Evolutionary conservation across 2,329 filamentous ascomycete species (phyloP).

Genomic region (Byssothecium circinans): DNA sequence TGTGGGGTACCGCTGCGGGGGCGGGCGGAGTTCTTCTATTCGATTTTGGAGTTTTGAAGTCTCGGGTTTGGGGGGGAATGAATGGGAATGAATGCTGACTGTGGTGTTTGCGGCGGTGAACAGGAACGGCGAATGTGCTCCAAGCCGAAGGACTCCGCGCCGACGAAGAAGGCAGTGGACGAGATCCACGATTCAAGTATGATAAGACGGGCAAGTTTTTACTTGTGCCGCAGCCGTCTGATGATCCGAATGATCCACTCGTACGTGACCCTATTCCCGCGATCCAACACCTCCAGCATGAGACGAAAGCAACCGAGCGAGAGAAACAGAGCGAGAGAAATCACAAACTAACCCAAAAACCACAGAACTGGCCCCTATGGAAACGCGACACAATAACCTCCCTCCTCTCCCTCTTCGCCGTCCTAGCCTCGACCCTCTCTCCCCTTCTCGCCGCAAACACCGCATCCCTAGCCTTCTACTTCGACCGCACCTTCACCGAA

Average conservation of each 20-base stretch:
- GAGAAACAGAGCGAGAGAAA: no score
- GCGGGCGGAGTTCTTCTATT: no score
- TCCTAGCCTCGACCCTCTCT: constrained; percentile 81
- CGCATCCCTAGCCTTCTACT: constrained; percentile 70
- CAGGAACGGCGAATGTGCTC: constrained; percentile 49
- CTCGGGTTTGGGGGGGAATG: constrained; percentile 8
- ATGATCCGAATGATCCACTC: constrained; percentile 87
- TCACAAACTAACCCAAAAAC: background rate
- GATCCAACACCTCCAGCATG: background rate
- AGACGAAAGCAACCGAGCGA: background rate
- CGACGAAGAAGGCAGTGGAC: constrained; percentile 23
- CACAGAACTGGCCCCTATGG: constrained; percentile 82
- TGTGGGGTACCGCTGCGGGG: no score
- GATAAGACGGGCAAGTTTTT: constrained; percentile 73
- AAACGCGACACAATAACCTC: constrained; percentile 78
- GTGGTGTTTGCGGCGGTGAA: background rate
- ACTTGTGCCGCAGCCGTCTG: constrained; percentile 85
- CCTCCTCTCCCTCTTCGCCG: constrained; percentile 75
- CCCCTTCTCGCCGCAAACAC: constrained; percentile 89
- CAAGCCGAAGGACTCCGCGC: constrained; percentile 25
- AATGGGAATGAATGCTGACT: background rate
- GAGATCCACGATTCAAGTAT: constrained; percentile 64
- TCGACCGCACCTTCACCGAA: constrained; percentile 67
- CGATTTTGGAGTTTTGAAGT: no score
- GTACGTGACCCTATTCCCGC: constrained; percentile 49